Evolutionary conservation across 768 basidiomycete genomes (phyloP).

Genomic region (Boletus reticulatus): DNA sequence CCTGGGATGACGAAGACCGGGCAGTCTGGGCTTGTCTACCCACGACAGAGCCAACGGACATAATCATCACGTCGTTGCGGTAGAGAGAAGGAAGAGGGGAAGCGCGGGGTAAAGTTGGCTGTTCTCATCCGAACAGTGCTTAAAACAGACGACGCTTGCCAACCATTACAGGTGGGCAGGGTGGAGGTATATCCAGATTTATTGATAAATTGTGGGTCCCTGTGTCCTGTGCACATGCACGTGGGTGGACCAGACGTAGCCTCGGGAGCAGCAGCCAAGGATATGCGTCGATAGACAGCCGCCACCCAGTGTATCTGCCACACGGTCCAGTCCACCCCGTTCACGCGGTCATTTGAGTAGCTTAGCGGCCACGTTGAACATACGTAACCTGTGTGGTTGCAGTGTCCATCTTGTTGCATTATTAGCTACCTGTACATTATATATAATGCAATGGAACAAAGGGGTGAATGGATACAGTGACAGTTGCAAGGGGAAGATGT

Average conservation of each 20-base stretch:
- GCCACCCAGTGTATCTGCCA: conserved; percentile 9
- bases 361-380: conserved; percentile 1
- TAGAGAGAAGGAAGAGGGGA: neutral
- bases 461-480: conserved; percentile 14
- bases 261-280: conserved; percentile 8
- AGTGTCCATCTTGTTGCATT: conserved; percentile 22
- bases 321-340: neutral
- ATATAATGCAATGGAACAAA: conserved; percentile 16
- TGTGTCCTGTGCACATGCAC: conserved; percentile 25
- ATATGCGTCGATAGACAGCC: conserved; percentile 4
- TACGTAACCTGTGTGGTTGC: conserved; percentile 13
- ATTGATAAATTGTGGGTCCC: conserved; percentile 19
- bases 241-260: conserved; percentile 17
- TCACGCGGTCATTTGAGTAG: conserved; percentile 28
- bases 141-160: conserved; percentile 32
- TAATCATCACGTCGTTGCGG: conserved; percentile 12
- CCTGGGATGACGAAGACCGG: conserved; percentile 34
- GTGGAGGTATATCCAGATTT: conserved; percentile 21
- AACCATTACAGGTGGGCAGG: conserved; percentile 21
- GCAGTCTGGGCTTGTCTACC: conserved; percentile 12
- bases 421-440: conserved; percentile 22
- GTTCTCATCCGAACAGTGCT: conserved; percentile 9
- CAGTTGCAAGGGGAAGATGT: conserved; percentile 13
- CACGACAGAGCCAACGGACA: conserved; percentile 15
- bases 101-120: conserved; percentile 4